A percentile compares a stretch with the other conserved stretches of the same genome.
These are phyloP conservation scores for Rauvolfia tetraphylla DNA, from an alignment of 257 asterid species.

Conservation along the genomic window DNA sequence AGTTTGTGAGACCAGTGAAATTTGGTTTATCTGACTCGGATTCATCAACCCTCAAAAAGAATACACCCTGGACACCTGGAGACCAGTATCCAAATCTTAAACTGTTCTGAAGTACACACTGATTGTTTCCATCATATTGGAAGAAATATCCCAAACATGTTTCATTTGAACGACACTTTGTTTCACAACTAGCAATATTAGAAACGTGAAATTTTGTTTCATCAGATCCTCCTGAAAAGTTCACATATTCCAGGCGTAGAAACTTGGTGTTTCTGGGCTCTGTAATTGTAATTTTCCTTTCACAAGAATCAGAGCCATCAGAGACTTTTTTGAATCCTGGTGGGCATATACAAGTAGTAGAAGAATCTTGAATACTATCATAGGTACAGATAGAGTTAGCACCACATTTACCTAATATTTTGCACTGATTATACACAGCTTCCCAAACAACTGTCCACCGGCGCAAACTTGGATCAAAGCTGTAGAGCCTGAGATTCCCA, in stretches of 20 bases:
- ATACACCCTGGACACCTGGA: slow-evolving; percentile 44
- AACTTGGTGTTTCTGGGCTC: slow-evolving; percentile 39
- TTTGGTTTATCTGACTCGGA: slow-evolving; percentile 42
- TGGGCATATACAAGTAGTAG: slow-evolving; percentile 69
- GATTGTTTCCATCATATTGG: slow-evolving; percentile 60
- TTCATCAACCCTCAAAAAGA: slow-evolving; percentile 61
- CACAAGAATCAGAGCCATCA: slow-evolving; percentile 33
- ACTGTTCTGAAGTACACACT: slow-evolving; percentile 52
- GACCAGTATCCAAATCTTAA: slow-evolving; percentile 70
- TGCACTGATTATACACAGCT: slow-evolving; percentile 53
- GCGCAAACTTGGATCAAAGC: slow-evolving; percentile 35
- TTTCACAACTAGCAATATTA: slow-evolving; percentile 44
- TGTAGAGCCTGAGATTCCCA: slow-evolving; percentile 66
- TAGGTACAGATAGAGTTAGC: slow-evolving; percentile 54
- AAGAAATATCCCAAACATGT: slow-evolving; percentile 65
- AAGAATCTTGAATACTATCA: slow-evolving; percentile 33
- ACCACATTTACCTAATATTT: slow-evolving; percentile 66
- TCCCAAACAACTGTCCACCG: slow-evolving; percentile 63
- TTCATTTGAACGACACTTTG: slow-evolving; percentile 25
- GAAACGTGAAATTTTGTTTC: slow-evolving; percentile 32
- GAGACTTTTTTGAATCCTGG: slow-evolving; percentile 49
- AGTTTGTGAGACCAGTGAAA: slow-evolving; percentile 54
- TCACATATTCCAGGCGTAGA: slow-evolving; percentile 60
- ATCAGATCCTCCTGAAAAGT: slow-evolving; percentile 54
- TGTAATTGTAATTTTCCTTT: slow-evolving; percentile 32